These are phyloP conservation scores for Corymbia calophylla DNA, from an alignment of 441 rosid genomes.

Conservation along the genomic window DNA sequence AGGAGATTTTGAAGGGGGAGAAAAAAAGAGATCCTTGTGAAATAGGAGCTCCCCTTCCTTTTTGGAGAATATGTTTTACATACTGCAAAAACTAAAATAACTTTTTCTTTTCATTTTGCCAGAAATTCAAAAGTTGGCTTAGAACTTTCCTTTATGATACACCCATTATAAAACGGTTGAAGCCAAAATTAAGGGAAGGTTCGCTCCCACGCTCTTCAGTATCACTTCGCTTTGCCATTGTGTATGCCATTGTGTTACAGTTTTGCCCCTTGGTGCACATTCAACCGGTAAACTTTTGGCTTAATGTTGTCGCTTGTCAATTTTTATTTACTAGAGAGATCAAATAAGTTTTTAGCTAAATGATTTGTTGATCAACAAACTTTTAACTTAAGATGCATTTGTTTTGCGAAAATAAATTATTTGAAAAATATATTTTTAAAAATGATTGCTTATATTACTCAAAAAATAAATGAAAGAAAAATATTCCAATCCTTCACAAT, in stretches of 20 bases:
- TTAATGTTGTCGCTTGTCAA: background rate
- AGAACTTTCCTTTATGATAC: background rate
- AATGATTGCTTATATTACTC: background rate
- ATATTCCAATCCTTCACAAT: background rate
- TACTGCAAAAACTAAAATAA: background rate
- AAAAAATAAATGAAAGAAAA: background rate
- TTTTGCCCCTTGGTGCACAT: background rate
- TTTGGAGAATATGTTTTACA: background rate
- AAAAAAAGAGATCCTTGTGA: background rate
- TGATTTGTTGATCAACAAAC: background rate
- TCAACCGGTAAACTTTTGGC: background rate
- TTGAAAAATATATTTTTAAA: background rate
- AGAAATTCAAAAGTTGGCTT: background rate
- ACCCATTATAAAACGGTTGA: background rate
- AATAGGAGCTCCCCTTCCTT: background rate
- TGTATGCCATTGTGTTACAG: background rate
- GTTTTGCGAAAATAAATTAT: background rate
- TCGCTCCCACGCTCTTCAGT: background rate
- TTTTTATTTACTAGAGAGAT: background rate
- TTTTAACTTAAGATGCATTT: background rate
- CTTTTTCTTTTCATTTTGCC: background rate
- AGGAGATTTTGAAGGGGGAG: background rate
- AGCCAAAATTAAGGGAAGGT: background rate
- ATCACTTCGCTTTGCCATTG: background rate
- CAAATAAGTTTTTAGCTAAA: background rate